A percentile compares a stretch with the other conserved stretches of the same genome.
phyloP scores from a whole-genome alignment of 352 stramenopile species.

The Phytophthora macrochlamydospora region DNA sequence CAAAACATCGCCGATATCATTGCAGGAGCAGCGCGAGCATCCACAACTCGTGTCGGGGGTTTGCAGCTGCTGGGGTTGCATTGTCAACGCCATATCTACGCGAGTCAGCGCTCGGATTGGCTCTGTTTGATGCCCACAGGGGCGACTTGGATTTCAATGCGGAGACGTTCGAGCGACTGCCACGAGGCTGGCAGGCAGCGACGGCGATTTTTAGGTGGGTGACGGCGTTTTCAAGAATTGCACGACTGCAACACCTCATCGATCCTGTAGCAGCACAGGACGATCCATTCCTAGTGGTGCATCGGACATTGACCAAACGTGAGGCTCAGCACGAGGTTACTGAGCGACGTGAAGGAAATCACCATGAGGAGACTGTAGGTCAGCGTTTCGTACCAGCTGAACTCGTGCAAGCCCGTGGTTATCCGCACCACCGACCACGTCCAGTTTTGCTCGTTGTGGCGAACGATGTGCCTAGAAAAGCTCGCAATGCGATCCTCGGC shows the following conservation, averaged over 20 bases:
- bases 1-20: conserved; percentile 52
- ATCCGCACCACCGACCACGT: conserved; percentile 46
- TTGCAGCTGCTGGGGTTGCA: conserved; percentile 23
- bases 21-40: conserved; percentile 33
- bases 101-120: conserved; percentile 35
- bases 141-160: conserved; percentile 56
- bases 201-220: conserved; percentile 67
- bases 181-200: conserved; percentile 54
- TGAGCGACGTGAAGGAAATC: conserved; percentile 44
- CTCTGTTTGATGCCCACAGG: conserved; percentile 50
- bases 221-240: conserved; percentile 46
- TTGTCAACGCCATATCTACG: conserved; percentile 41
- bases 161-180: conserved; percentile 51
- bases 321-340: conserved; percentile 52
- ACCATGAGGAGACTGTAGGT: conserved; percentile 44
- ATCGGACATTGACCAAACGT: conserved; percentile 30
- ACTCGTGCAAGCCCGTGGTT: conserved; percentile 38
- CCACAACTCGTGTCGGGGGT: conserved; percentile 7
- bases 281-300: conserved; percentile 44
- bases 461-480: conserved; percentile 60
- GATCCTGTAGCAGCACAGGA: conserved; percentile 7
- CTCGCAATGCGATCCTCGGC: conserved; percentile 43
- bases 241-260: conserved; percentile 52
- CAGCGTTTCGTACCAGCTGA: conserved; percentile 64
- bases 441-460: conserved; percentile 72